phyloP scores from a whole-genome alignment of 306 rosid genomes.

The Vachellia pachyceras region DNA sequence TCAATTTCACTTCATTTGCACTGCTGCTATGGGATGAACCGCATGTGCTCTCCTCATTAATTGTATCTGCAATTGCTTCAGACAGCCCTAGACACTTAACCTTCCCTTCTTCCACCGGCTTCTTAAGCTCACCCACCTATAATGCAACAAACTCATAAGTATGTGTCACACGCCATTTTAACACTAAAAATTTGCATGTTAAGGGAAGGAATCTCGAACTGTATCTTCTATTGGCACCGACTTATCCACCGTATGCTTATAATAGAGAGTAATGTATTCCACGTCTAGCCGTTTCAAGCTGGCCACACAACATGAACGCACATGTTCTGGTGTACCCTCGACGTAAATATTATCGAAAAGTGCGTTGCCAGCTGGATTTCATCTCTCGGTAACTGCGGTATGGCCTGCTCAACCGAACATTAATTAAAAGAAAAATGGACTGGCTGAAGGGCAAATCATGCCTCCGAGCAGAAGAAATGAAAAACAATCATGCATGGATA shows the following conservation, averaged over 20 bases:
- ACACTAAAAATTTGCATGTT: neutral
- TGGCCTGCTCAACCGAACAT: conserved; percentile 2
- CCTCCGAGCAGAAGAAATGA: no score
- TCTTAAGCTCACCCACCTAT: conserved; percentile 57
- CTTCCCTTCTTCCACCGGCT: conserved; percentile 70
- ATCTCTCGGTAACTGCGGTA: conserved; percentile 69
- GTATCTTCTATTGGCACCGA: conserved; percentile 66
- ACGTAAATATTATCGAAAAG: neutral
- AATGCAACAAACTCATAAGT: neutral
- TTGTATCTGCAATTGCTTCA: conserved; percentile 66
- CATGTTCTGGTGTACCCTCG: conserved; percentile 80
- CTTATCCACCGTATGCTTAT: conserved; percentile 76
- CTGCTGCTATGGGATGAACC: conserved; percentile 80
- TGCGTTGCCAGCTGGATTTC: conserved; percentile 71
- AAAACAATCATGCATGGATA: no score
- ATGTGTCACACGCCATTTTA: neutral
- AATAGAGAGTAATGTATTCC: conserved; percentile 79
- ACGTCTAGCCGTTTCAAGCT: conserved; percentile 81
- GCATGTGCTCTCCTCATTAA: conserved; percentile 74
- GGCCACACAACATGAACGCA: conserved; percentile 73
- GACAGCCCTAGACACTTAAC: conserved; percentile 64
- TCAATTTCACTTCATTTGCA: conserved; percentile 81
- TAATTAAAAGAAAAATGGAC: no score
- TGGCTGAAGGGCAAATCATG: no score
- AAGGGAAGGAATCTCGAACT: no score